These are phyloP conservation scores for Kalmanozyma brasiliensis DNA, from an alignment of 1,284 basidiomycete species.

Conservation along the genomic window DNA sequence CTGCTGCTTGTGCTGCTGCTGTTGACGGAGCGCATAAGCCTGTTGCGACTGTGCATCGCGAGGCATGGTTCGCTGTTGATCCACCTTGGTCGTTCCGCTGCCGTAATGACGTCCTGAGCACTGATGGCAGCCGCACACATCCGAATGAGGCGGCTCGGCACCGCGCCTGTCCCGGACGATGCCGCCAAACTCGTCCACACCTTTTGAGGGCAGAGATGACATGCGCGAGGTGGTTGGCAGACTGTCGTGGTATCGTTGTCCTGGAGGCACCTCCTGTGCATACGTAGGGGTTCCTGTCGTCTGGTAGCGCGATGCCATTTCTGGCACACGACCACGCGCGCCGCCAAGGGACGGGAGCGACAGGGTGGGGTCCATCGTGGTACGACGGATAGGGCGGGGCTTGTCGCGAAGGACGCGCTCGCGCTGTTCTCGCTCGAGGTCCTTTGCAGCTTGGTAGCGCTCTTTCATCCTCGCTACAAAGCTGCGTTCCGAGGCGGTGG, in stretches of 20 bases:
- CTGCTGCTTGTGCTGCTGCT: slow-evolving; percentile 18
- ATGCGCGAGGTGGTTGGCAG: slow-evolving; percentile 19
- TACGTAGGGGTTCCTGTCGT: slow-evolving; percentile 12
- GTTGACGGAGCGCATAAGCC: slow-evolving; percentile 11
- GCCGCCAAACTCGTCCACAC: slow-evolving; percentile 29
- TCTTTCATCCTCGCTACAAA: slow-evolving; percentile 65
- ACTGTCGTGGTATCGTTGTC: slow-evolving; percentile 35
- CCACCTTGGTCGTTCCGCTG: slow-evolving; percentile 12
- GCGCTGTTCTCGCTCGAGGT: slow-evolving; percentile 40
- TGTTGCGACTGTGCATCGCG: slow-evolving; percentile 16
- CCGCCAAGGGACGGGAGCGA: slow-evolving; percentile 24
- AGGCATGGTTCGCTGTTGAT: slow-evolving; percentile 4
- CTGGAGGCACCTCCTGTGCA: slow-evolving; percentile 14
- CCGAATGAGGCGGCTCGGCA: slow-evolving; percentile 47
- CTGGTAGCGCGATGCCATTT: slow-evolving; percentile 49
- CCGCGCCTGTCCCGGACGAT: slow-evolving; percentile 9
- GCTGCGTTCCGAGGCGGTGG: slow-evolving; percentile 60
- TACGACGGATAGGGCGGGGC: slow-evolving; percentile 32
- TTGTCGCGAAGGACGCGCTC: slow-evolving; percentile 44
- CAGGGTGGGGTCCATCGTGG: slow-evolving; percentile 34
- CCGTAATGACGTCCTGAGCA: slow-evolving; percentile 56
- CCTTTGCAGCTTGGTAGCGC: slow-evolving; percentile 62
- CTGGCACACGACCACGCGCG: slow-evolving; percentile 42
- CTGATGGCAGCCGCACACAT: slow-evolving; percentile 58
- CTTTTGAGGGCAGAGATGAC: slow-evolving; percentile 16